Conservation (phyloP, 2,329 filamentous ascomycete species). For the Lasiodiplodia gonubiensis region DNA sequence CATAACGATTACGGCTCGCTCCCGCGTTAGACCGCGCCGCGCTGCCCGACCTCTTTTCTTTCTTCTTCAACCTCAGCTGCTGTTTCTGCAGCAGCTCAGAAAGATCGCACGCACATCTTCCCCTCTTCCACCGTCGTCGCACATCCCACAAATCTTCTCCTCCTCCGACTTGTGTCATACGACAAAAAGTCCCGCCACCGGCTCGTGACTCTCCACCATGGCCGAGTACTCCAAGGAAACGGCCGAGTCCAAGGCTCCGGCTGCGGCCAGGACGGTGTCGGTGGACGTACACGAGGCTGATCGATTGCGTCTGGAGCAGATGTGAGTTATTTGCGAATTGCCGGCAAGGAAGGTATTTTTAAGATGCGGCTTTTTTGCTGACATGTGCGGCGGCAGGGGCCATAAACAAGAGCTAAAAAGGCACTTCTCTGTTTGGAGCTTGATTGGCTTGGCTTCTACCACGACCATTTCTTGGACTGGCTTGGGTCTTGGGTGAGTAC, state of each 20-base stretch:
- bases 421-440: conserved; percentile 28
- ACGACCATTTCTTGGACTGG: conserved; percentile 31
- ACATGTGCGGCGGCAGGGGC: conserved; percentile 5
- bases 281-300: conserved; percentile 21
- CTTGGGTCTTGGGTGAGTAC: conserved; percentile 27
- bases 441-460: conserved; percentile 29
- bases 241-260: conserved; percentile 19
- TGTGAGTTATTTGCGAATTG: conserved; percentile 16
- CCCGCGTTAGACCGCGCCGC: background rate
- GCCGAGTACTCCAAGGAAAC: background rate
- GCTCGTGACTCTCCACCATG: background rate
- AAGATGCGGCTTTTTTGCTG: background rate
- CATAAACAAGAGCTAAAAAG: conserved; percentile 28
- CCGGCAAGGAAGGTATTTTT: background rate
- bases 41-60: background rate
- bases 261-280: conserved; percentile 11
- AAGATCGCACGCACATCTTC: background rate
- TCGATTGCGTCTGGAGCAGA: conserved; percentile 27
- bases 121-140: background rate
- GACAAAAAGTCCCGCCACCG: background rate
- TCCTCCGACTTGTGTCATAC: background rate
- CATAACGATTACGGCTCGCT: background rate
- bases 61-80: background rate
- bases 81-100: background rate
- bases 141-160: background rate